These are phyloP conservation scores for Thamnidium elegans DNA, from an alignment of 192 early-diverging fungal species.

Conservation along the genomic window DNA sequence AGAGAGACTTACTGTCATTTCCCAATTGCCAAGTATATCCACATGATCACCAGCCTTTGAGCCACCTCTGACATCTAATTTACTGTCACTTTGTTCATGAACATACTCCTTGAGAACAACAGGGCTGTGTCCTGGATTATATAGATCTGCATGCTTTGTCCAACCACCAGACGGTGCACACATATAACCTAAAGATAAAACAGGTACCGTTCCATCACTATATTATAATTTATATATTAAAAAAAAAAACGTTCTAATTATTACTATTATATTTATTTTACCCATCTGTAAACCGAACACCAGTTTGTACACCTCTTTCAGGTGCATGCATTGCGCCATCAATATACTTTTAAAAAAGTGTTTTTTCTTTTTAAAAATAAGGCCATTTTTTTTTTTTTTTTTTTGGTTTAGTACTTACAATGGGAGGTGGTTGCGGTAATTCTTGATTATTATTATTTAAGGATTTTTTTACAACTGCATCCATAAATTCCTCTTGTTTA, in stretches of 20 bases:
- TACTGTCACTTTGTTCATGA: constrained; percentile 52
- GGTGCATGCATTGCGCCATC: constrained; percentile 53
- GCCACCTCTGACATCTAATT: constrained; percentile 71
- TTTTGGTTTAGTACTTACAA: constrained; percentile 10
- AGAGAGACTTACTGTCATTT: constrained; percentile 46
- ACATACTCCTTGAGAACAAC: constrained; percentile 72
- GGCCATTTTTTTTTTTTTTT: background rate
- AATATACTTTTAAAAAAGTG: constrained; percentile 36
- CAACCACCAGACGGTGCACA: constrained; percentile 70
- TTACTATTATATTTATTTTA: constrained; percentile 19
- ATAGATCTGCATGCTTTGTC: constrained; percentile 64
- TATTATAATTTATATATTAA: constrained; percentile 6
- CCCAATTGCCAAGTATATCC: constrained; percentile 81
- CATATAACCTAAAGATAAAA: constrained; percentile 87
- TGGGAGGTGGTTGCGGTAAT: constrained; percentile 3
- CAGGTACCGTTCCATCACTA: constrained; percentile 87
- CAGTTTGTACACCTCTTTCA: constrained; percentile 62
- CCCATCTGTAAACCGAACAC: constrained; percentile 68
- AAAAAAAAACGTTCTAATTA: too few relatives aligned
- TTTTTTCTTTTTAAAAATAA: background rate
- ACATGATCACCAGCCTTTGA: constrained; percentile 80
- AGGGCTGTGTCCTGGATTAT: constrained; percentile 73
- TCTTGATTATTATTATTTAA: constrained; percentile 6
- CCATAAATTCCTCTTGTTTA: constrained; percentile 4
- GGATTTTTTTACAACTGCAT: constrained; percentile 19